A percentile compares a stretch with the other conserved stretches of the same genome.
Conservation (phyloP, 2,329 filamentous ascomycete species). For the Stachybotrys elegans region DNA sequence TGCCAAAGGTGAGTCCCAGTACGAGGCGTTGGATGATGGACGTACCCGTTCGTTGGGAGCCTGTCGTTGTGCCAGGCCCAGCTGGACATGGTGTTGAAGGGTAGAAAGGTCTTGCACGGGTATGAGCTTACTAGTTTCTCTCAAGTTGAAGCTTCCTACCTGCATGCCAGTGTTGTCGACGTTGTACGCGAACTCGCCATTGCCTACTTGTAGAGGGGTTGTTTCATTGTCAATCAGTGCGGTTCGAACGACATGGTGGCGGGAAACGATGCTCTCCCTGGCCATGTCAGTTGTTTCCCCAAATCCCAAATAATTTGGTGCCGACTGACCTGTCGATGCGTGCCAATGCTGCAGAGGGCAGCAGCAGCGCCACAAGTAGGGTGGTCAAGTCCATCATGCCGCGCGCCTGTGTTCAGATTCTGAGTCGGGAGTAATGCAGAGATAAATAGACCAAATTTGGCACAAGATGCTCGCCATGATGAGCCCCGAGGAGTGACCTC, state of each 20-base stretch:
- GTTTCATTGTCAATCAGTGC: slow-evolving; percentile 22
- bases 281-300: slow-evolving; percentile 52
- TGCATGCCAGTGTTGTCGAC: slow-evolving; percentile 39
- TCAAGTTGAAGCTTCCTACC: neutral
- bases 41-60: slow-evolving; percentile 27
- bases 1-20: no score
- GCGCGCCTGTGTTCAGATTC: no score
- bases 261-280: slow-evolving; percentile 15
- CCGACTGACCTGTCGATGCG: slow-evolving; percentile 33
- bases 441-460: no score
- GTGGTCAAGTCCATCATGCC: no score
- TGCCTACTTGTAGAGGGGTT: slow-evolving; percentile 47
- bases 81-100: slow-evolving; percentile 40
- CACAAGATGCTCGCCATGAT: no score
- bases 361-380: no score
- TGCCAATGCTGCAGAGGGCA: slow-evolving; percentile 47
- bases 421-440: no score
- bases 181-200: slow-evolving; percentile 44
- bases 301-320: slow-evolving; percentile 53
- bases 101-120: slow-evolving; percentile 30
- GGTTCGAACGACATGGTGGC: slow-evolving; percentile 17
- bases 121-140: slow-evolving; percentile 15
- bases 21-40: neutral
- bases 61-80: slow-evolving; percentile 48
- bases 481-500: no score